Conservation (phyloP, 2,329 filamentous ascomycete genomes). For the Sporothrix curviconia region DNA sequence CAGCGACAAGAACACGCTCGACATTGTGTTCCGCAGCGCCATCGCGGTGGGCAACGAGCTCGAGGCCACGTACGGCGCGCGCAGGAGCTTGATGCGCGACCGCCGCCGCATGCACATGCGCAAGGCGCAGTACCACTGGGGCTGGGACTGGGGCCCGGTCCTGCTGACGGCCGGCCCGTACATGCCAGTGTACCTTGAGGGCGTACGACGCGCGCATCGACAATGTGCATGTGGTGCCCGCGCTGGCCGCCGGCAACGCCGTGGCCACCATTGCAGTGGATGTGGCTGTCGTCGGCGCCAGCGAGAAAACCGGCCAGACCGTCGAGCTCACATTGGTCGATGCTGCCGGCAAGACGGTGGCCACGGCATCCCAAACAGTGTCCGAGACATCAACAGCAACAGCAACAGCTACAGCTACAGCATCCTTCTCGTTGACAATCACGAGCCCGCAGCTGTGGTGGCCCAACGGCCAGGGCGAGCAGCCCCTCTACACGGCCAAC, state of each 20-base stretch:
- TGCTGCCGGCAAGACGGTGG: too few relatives aligned
- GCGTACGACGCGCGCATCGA: slow-evolving; percentile 50
- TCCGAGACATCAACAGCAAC: background rate
- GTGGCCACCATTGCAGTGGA: too few relatives aligned
- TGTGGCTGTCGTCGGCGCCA: too few relatives aligned
- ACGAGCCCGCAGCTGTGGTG: slow-evolving; percentile 44
- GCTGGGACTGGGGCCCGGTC: too few relatives aligned
- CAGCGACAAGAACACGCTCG: slow-evolving; percentile 50
- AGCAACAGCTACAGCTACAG: background rate
- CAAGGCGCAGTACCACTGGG: too few relatives aligned
- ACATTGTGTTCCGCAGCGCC: slow-evolving; percentile 59
- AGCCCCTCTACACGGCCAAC: slow-evolving; percentile 28
- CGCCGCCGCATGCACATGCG: slow-evolving; percentile 52
- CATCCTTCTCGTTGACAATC: slow-evolving; percentile 60
- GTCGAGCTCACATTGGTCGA: too few relatives aligned
- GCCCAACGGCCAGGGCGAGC: slow-evolving; percentile 11
- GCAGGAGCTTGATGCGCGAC: slow-evolving; percentile 63
- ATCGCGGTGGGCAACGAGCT: slow-evolving; percentile 55
- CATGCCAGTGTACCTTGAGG: slow-evolving; percentile 65
- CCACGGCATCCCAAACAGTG: too few relatives aligned
- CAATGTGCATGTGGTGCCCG: background rate
- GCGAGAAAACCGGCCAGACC: too few relatives aligned
- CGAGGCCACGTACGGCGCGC: slow-evolving; percentile 53
- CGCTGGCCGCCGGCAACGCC: too few relatives aligned
- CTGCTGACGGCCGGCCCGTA: slow-evolving; percentile 65